A percentile compares a stretch with the other conserved stretches of the same genome.
Evolutionary conservation across 257 asterid species (phyloP).

Genomic region (Przewalskia tangutica): DNA sequence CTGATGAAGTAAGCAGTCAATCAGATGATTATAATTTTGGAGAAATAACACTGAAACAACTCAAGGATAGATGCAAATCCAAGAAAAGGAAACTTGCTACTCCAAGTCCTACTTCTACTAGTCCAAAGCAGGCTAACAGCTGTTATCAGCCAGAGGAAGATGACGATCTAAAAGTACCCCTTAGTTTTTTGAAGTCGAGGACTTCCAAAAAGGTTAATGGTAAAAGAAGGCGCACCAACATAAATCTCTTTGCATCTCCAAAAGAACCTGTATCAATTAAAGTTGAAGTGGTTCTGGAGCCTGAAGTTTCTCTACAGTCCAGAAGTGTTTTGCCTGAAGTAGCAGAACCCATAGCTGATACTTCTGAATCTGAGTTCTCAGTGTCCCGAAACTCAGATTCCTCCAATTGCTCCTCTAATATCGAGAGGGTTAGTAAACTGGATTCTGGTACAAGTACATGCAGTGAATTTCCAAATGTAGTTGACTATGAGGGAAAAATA

Average conservation of each 20-base stretch:
- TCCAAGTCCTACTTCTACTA: constrained; percentile 2
- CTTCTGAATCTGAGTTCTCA: constrained; percentile 6
- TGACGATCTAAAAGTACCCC: constrained; percentile 7
- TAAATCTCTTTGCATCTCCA: not conserved
- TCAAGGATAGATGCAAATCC: constrained; percentile 26
- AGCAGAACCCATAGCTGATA: not conserved
- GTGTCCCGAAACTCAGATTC: not conserved
- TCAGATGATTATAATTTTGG: constrained; percentile 10
- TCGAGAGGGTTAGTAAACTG: not conserved
- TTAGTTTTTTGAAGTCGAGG: not conserved
- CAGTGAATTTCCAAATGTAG: not conserved
- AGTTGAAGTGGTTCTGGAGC: not conserved
- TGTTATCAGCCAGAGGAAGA: constrained; percentile 22
- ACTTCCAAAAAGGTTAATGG: not conserved
- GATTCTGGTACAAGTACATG: not conserved
- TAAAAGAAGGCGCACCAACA: constrained; percentile 3
- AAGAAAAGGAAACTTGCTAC: constrained; percentile 49
- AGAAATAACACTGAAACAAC: constrained; percentile 55
- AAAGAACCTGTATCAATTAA: not conserved
- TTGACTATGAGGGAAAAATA: constrained; percentile 7
- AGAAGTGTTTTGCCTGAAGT: not conserved
- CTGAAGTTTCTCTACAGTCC: not conserved
- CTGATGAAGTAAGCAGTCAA: constrained; percentile 13
- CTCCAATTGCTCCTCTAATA: constrained; percentile 8
- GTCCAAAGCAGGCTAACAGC: constrained; percentile 11